Conservation (phyloP, 176 grass and related monocot species). For the Tillandsia leiboldiana region DNA sequence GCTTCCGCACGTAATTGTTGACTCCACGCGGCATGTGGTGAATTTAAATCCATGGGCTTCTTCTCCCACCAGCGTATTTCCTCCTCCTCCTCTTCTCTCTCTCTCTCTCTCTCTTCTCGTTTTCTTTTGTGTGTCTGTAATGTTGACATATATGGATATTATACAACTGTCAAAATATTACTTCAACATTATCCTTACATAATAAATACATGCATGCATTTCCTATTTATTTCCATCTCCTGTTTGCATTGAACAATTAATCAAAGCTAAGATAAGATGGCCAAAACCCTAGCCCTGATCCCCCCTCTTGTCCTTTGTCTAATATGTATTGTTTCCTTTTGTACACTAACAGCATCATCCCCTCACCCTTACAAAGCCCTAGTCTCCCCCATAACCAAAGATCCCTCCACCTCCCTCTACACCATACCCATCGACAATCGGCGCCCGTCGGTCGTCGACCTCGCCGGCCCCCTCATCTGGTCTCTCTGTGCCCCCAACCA, state of each 20-base stretch:
- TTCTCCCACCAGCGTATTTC: not conserved
- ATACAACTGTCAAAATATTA: not conserved
- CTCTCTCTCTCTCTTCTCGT: not conserved
- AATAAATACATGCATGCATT: not conserved
- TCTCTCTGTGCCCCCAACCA: constrained; percentile 13
- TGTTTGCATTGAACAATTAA: not conserved
- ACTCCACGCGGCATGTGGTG: not conserved
- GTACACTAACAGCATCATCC: not conserved
- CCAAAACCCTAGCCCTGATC: not conserved
- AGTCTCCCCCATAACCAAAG: constrained; percentile 27
- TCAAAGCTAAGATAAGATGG: not conserved
- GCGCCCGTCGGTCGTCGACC: constrained; percentile 35
- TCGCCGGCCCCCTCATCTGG: constrained; percentile 40
- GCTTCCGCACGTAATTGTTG: too few species aligned
- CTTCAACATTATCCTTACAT: not conserved
- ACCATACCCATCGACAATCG: constrained; percentile 3
- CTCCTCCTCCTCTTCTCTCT: not conserved
- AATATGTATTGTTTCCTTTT: not conserved
- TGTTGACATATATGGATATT: not conserved
- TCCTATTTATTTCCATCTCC: not conserved
- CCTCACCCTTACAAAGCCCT: not conserved
- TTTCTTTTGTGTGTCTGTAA: too few species aligned
- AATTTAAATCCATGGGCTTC: constrained; percentile 1
- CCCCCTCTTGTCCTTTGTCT: not conserved
- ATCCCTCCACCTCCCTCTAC: constrained; percentile 13